These are phyloP conservation scores for Carex arenaria DNA, from an alignment of 202 grass and related monocot genomes.

Conservation along the genomic window DNA sequence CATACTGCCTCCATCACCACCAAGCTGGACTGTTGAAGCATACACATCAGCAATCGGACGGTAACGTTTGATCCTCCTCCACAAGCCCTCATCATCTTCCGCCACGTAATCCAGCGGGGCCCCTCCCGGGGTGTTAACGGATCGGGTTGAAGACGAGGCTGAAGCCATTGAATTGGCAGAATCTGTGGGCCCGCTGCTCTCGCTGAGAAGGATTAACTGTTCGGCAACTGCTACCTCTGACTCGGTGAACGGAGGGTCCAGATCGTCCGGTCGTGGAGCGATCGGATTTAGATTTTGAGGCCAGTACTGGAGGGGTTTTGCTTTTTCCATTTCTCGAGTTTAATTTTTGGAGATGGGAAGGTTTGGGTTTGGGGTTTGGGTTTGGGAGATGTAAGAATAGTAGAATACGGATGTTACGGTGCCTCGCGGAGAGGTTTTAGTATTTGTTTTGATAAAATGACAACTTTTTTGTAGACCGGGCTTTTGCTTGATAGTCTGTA, in stretches of 20 bases:
- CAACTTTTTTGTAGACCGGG: neutral
- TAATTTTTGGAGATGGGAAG: neutral
- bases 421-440: slow-evolving; percentile 3
- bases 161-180: neutral
- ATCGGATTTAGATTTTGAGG: neutral
- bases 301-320: neutral
- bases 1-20: neutral
- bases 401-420: neutral
- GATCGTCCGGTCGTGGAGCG: neutral
- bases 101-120: neutral
- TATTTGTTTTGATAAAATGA: neutral
- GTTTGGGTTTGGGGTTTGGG: neutral
- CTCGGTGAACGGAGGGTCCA: slow-evolving; percentile 27
- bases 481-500: neutral
- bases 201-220: slow-evolving; percentile 32
- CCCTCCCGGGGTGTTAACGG: slow-evolving; percentile 25
- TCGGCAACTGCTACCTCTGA: slow-evolving; percentile 32
- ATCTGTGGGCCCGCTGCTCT: slow-evolving; percentile 25
- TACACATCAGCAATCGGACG: slow-evolving; percentile 48
- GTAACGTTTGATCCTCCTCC: slow-evolving; percentile 36
- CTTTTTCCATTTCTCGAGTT: neutral
- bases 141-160: slow-evolving; percentile 16
- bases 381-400: neutral
- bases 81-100: slow-evolving; percentile 41
- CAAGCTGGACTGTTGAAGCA: slow-evolving; percentile 24